These are phyloP conservation scores for Thielaviopsis populi DNA, from an alignment of 2,329 filamentous ascomycete genomes.

Conservation along the genomic window DNA sequence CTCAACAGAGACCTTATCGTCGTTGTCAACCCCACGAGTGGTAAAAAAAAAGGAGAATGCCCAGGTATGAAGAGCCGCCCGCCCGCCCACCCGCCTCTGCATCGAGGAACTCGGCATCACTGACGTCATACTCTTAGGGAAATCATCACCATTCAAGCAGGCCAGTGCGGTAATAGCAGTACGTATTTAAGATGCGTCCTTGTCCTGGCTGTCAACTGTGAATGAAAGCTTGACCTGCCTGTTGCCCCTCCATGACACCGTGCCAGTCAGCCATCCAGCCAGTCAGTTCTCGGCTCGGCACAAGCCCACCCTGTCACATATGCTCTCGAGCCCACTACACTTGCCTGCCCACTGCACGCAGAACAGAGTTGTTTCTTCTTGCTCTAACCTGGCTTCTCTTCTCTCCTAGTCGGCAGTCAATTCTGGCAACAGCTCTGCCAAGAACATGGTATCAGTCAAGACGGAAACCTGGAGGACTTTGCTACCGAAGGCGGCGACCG, in stretches of 20 bases:
- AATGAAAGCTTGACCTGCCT: not conserved
- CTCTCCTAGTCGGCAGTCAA: conserved; percentile 70
- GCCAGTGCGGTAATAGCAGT: conserved; percentile 99
- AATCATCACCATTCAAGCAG: conserved; percentile 97
- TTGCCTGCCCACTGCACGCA: not conserved
- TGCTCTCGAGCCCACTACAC: no score
- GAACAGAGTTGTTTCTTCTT: not conserved
- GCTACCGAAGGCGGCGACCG: conserved; percentile 94
- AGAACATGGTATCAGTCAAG: conserved; percentile 94
- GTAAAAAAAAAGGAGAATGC: conserved; percentile 13
- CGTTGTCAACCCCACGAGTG: not conserved
- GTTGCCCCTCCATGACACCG: not conserved
- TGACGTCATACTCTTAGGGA: conserved; percentile 43
- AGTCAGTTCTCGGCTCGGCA: no score
- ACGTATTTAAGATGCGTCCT: conserved; percentile 30
- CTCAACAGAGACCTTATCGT: conserved; percentile 4
- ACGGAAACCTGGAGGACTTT: conserved; percentile 94
- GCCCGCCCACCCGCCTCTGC: not conserved
- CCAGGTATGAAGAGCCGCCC: conserved; percentile 15
- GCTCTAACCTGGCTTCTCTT: not conserved
- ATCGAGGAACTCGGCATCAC: not conserved
- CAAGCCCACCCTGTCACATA: no score
- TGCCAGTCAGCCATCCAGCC: not conserved
- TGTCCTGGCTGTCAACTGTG: not conserved
- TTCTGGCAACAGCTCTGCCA: conserved; percentile 99